These are phyloP conservation scores for Rhododendron vialii DNA, from an alignment of 148 eudicot species.

Conservation along the genomic window DNA sequence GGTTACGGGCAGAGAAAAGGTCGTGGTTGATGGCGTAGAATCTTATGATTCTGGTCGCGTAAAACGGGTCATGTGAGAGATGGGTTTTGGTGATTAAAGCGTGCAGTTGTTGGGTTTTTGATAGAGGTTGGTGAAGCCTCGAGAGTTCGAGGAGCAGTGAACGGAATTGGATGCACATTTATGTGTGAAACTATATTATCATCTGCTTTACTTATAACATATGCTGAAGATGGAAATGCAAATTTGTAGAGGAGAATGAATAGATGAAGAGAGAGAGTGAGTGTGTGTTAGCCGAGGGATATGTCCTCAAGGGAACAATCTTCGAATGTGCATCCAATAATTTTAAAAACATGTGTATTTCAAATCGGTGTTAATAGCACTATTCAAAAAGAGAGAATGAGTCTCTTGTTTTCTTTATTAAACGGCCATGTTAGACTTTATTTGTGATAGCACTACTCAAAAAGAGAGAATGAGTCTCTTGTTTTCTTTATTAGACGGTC, in stretches of 20 bases:
- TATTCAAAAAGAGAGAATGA: too few relatives aligned
- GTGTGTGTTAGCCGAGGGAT: too few relatives aligned
- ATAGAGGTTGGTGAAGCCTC: slow-evolving; percentile 39
- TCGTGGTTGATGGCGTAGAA: slow-evolving; percentile 56
- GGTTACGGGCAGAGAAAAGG: slow-evolving; percentile 51
- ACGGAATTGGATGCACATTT: slow-evolving; percentile 38
- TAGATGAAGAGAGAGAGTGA: neutral
- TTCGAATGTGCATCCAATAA: too few relatives aligned
- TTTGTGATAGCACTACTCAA: too few relatives aligned
- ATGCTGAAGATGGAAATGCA: neutral
- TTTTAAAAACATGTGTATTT: too few relatives aligned
- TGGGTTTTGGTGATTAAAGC: slow-evolving; percentile 54
- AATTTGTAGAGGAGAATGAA: neutral
- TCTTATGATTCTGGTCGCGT: slow-evolving; percentile 56
- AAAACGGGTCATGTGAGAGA: slow-evolving; percentile 71
- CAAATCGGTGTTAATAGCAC: too few relatives aligned
- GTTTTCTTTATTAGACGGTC: too few relatives aligned
- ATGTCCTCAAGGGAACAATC: too few relatives aligned
- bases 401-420: too few relatives aligned
- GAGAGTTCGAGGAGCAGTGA: slow-evolving; percentile 48
- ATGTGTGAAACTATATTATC: neutral
- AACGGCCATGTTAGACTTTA: too few relatives aligned
- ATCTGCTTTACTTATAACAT: neutral
- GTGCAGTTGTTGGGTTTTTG: slow-evolving; percentile 58
- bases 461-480: too few relatives aligned